Percentiles rank a stretch among this genome's conserved stretches.
Conservation (phyloP, 345 rosid species). For the Euphorbia peplus region DNA sequence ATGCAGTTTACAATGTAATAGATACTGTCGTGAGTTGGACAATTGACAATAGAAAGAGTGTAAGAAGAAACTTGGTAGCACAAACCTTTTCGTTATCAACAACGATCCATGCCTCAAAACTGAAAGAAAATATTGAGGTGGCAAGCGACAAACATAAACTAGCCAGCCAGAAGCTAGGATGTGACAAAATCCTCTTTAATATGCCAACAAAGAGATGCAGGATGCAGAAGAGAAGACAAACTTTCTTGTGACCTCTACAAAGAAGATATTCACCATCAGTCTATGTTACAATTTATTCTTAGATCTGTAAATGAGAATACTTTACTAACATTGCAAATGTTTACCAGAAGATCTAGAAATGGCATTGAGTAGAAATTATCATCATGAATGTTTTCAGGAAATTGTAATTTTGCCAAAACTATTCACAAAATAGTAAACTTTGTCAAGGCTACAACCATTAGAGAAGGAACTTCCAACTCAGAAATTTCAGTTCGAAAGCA, state of each 20-base stretch:
- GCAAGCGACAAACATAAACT: slow-evolving; percentile 66
- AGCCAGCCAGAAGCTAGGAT: slow-evolving; percentile 56
- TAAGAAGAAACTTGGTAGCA: slow-evolving; percentile 4
- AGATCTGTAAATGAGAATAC: slow-evolving; percentile 5
- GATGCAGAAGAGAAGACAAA: slow-evolving; percentile 60
- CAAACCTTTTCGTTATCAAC: slow-evolving; percentile 83
- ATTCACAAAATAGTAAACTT: neutral
- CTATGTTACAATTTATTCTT: slow-evolving; percentile 1
- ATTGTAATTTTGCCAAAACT: neutral
- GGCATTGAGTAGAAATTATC: neutral
- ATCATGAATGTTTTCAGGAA: neutral
- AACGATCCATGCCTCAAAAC: slow-evolving; percentile 86
- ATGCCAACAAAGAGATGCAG: slow-evolving; percentile 69
- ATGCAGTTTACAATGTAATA: neutral
- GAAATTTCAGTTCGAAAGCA: neutral
- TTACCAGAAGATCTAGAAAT: neutral
- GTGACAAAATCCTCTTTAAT: slow-evolving; percentile 62
- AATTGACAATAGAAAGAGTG: neutral
- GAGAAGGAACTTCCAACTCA: neutral
- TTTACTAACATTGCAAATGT: neutral
- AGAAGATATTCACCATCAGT: neutral
- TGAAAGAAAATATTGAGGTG: slow-evolving; percentile 59
- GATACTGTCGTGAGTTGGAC: neutral
- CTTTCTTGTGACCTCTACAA: slow-evolving; percentile 71
- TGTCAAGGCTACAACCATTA: slow-evolving; percentile 1